Conservation (phyloP, 257 asterid species). For the Nicotiana tomentosiformis region DNA sequence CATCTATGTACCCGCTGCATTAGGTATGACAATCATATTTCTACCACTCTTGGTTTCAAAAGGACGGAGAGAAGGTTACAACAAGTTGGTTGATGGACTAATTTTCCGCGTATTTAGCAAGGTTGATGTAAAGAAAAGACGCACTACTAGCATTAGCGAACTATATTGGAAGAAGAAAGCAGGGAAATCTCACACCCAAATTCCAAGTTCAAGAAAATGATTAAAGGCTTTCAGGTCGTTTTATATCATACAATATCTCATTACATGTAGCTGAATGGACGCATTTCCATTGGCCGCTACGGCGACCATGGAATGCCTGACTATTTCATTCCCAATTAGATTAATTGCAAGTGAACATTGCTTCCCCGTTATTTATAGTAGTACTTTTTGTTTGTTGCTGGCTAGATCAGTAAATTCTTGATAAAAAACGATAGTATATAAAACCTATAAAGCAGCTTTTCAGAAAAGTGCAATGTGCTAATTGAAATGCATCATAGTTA, state of each 20-base stretch:
- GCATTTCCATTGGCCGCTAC: too few relatives aligned
- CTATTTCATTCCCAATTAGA: background rate
- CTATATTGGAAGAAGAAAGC: background rate
- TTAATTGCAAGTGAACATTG: background rate
- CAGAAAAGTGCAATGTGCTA: background rate
- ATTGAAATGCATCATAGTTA: background rate
- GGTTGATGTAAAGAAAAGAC: background rate
- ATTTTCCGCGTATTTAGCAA: background rate
- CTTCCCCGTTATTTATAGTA: background rate
- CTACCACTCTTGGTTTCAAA: slow-evolving; percentile 1
- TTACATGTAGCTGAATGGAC: background rate
- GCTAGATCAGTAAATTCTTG: background rate
- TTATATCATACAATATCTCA: background rate
- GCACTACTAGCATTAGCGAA: background rate
- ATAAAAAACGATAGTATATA: too few relatives aligned
- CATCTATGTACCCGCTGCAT: slow-evolving; percentile 16
- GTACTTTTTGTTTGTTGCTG: background rate
- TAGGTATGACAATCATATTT: slow-evolving; percentile 12
- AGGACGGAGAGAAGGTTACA: slow-evolving; percentile 8
- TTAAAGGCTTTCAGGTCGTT: background rate
- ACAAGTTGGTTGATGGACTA: slow-evolving; percentile 8
- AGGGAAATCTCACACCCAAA: background rate
- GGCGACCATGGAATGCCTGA: too few relatives aligned
- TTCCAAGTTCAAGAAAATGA: background rate
- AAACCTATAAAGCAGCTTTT: background rate